Base-by-base conservation (phyloP, 345 rosid genomes). In the Clausena lansium region DNA sequence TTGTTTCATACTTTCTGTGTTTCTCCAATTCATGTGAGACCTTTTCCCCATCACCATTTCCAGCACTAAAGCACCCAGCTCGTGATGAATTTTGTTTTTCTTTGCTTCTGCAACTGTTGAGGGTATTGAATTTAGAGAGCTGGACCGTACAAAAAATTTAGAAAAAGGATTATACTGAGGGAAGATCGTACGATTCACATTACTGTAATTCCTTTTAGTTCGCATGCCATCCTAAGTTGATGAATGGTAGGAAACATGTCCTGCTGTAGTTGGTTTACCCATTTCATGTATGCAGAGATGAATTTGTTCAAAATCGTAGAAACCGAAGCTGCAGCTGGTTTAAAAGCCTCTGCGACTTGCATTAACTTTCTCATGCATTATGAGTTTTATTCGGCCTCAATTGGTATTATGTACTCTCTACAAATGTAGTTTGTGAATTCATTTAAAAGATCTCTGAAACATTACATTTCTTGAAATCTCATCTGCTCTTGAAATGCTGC, bases 401-500 rank as follows among this genome's bases (percentile, higher is more conserved):
- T 39, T 19, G 22, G 57, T 15, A 50, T 50, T 4, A 17, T 17
- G 57, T 17, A 17, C 57, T 17, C 7, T 17, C 8, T 7, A 30
- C 75, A 72, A 38, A 33, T n/a, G 14, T 27, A 20, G 33, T 33
- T 8, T 4, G 20, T 72, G 65, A 59, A 38, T 55, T 15, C 19
- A 59, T 59, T 7, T 38, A 25, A 25, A 59, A 27, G n/a, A 73
- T 59, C 9, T 17, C 35, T 1, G 27, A 25, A 27, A 39, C 67
- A 25, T 38, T 17, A 25, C 54, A 13, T 15, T 54, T 36, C 59
- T 39, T 59, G 67, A 36, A 58, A 73, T 35, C 45, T n/a, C 38
- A 55, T 22, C 22, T 24, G 36, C 20, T 58, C 19, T 15, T 59
- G 8, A 59, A 59, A 73, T 47, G 41, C 32, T 71, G 78, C 83